Percentiles rank a stretch among this genome's conserved stretches.
These are phyloP conservation scores for Somion occarium DNA, from an alignment of 1,284 basidiomycete genomes.

Conservation along the genomic window DNA sequence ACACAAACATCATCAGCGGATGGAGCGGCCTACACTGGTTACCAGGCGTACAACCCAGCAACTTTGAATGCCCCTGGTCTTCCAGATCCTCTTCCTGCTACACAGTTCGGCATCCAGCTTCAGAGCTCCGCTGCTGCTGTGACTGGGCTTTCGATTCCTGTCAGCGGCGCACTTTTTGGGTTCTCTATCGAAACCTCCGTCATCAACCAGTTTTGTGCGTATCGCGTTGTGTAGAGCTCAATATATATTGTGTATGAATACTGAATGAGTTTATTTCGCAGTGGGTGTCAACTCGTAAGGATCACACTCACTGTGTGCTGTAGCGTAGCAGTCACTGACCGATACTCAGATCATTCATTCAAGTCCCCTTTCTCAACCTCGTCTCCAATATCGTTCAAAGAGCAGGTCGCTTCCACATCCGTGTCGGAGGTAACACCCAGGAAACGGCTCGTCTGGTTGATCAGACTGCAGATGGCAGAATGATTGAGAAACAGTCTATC, in stretches of 20 bases:
- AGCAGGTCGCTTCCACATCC: conserved; percentile 49
- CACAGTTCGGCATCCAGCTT: conserved; percentile 38
- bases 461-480: conserved; percentile 37
- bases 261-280: neutral
- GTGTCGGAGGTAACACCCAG: conserved; percentile 73
- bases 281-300: conserved; percentile 22
- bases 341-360: conserved; percentile 31
- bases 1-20: conserved; percentile 19
- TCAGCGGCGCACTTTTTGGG: conserved; percentile 39
- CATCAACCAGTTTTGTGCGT: conserved; percentile 33
- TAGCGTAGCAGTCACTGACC: neutral
- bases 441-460: conserved; percentile 54
- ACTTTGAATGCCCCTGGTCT: conserved; percentile 37
- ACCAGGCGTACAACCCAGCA: conserved; percentile 41
- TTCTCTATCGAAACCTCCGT: conserved; percentile 47
- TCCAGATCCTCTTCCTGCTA: conserved; percentile 35
- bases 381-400: conserved; percentile 58
- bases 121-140: conserved; percentile 36
- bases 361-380: conserved; percentile 69
- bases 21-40: conserved; percentile 32
- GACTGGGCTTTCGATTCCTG: conserved; percentile 21
- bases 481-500: conserved; percentile 44
- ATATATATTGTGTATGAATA: neutral
- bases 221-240: neutral
- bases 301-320: neutral